Evolutionary conservation across 2,329 filamentous ascomycete genomes (phyloP), one percentile per base, ranked within the genome.

Genomic region (Aotearoamyces nothofagi): DNA sequence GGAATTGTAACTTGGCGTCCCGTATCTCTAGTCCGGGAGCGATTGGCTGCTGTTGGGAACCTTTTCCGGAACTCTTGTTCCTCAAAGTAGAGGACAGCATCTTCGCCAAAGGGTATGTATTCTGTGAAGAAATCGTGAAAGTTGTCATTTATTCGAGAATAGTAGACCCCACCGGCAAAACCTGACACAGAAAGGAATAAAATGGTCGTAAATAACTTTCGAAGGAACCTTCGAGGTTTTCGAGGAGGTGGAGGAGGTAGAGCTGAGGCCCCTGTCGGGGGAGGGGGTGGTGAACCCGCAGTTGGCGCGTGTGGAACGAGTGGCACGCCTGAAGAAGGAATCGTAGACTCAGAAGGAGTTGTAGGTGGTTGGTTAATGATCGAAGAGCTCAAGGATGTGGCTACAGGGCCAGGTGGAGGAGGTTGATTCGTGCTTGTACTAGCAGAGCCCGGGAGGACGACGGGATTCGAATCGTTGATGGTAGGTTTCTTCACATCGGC

Each of bases 91-190:
- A 92, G 71, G 25, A 98, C 87, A 11, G 79, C 79, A 51, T 93
- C 82, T 58, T 98, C 90, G 46, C 86, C 90, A 42, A 80, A 93
- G 13, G 90, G 90, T 11, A 98, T 59, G 54, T 87, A 98, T 58
- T 94, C 86, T 45, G 86, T 96, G 59, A 98, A 98, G 63, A 94
- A 90, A 56, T 98, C 90, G 58, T 98, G 87, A 68, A 96, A 98
- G 58, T 83, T 93, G 62, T 98, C 90, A 49, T 78, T 92, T 55
- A 90, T 68, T 39, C 92, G 73, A 31, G 90, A 87, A 55, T 92
- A 90, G 64, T 80, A 93, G 31, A 94, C 76, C 41, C 87, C 84
- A 39, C 84, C 84, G 32, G 69, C 80, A 46, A 93, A 98, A 22
- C 78, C 75, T 24, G 92, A 55, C 5, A 72, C 71, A 15, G 79